Evolutionary conservation across 352 stramenopile genomes (phyloP).

Genomic region (Globisporangium parvum): DNA sequence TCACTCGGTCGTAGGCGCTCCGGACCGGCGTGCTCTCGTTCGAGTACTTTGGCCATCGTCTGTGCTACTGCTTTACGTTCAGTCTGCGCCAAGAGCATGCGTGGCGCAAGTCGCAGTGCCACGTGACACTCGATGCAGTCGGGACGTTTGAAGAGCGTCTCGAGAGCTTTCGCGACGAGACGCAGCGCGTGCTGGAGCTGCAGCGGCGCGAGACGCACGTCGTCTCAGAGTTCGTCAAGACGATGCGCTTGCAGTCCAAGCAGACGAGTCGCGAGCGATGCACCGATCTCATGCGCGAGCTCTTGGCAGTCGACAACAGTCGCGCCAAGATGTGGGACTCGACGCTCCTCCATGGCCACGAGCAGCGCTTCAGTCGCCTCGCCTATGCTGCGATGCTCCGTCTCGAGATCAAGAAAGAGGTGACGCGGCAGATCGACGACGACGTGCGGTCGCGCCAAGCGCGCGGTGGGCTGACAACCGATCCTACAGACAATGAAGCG

Average conservation of each 20-base stretch:
- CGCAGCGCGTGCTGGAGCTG: slow-evolving; percentile 27
- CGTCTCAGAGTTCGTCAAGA: slow-evolving; percentile 70
- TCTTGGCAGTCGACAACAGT: slow-evolving; percentile 57
- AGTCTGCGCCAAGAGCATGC: slow-evolving; percentile 10
- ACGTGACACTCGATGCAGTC: slow-evolving; percentile 11
- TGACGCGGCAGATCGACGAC: slow-evolving; percentile 56
- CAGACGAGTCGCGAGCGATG: slow-evolving; percentile 48
- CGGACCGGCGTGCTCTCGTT: slow-evolving; percentile 27
- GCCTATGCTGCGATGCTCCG: slow-evolving; percentile 61
- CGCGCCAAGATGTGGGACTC: slow-evolving; percentile 60
- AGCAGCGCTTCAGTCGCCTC: slow-evolving; percentile 52
- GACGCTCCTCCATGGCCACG: slow-evolving; percentile 55
- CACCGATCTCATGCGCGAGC: slow-evolving; percentile 51
- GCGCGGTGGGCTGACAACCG: neutral
- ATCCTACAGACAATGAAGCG: neutral
- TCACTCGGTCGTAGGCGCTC: slow-evolving; percentile 23
- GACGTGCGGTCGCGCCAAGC: slow-evolving; percentile 25
- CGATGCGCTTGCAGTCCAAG: slow-evolving; percentile 57
- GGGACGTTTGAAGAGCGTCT: slow-evolving; percentile 42
- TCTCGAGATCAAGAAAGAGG: slow-evolving; percentile 69
- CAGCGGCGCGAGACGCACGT: slow-evolving; percentile 57
- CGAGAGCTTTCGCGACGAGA: slow-evolving; percentile 65
- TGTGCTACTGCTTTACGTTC: slow-evolving; percentile 68
- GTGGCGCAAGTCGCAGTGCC: slow-evolving; percentile 8
- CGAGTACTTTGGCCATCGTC: slow-evolving; percentile 49